Base-by-base conservation (phyloP, 305 asterid genomes). In the Fraxinus xanthoxyloides region DNA sequence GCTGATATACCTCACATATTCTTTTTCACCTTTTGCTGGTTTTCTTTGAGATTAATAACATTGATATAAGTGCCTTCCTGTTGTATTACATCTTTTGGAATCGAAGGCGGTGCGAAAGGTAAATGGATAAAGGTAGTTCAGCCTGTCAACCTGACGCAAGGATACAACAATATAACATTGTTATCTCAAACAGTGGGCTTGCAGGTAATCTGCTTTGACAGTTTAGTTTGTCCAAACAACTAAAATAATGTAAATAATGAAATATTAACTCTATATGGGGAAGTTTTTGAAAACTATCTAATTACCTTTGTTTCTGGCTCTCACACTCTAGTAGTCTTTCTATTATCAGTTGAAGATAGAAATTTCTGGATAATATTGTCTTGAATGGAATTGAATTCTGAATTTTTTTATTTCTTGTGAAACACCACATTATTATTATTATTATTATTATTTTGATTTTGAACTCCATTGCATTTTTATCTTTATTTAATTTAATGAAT, bases 111-210 rank as follows among this genome's bases (percentile, higher is more conserved):
- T 77, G 91, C 88, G 23, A 92, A 85, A 86, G 99, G 99, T 67
- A 80, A 94, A 28, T 95, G 98, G 99, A 86, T 84, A 84, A 88
- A 90, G 89, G 98, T 95, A 59, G 89, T 82, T 72, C 95, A 94
- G 89, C 92, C 94, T 54, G 84, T 95, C 85, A 84, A 88, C 69
- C 92, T 95, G 48, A 77, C 80, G 70, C 92, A 89, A 87, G 99
- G 99, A 79, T 89, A 89, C 88, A 94, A 94, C 79, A 95, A 95
- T 81, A 85, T 94, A 82, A 67, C 86, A 30, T 86, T 95, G 79
- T 84, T 95, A 85, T 91, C 98, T 82, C 89, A 94, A 87, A 92
- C 99, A 56, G 90, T 94, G 82, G 99, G 98, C 79, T 90, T 94
- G 90, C 99, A 95, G 97, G 98, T 95, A 87, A 82, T 84, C 65